Base-by-base conservation (phyloP, 306 rosid genomes). In the Herpetospermum pedunculosum region DNA sequence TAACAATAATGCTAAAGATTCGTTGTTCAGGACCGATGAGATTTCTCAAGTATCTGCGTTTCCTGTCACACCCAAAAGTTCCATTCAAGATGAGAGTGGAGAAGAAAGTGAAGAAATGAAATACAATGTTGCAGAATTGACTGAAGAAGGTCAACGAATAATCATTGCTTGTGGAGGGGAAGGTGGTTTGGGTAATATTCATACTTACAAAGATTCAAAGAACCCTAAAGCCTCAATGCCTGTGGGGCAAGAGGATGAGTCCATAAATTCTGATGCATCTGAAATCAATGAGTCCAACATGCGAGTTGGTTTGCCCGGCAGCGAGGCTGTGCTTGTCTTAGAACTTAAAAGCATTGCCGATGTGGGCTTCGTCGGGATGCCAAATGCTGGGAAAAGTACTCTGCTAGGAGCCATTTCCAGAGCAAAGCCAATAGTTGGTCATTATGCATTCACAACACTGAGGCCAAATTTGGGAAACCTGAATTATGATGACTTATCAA, bases 311-410 rank as follows among this genome's bases (percentile, higher is more conserved):
- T 73, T 70, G 40, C 86, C 87, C 70, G 95, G 92, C 52, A 83
- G 90, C 15, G 96, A 94, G 86, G 76, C 86, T 12, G 70, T 87
- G 77, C 85, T 94, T 52, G 84, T 89, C 73, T 83, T 91, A 78
- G 95, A 94, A 78, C 96, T 94, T 75, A 91, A 94, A 83, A 89
- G 96, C 84, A 91, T 88, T 76, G 97, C 96, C 68, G 96, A 91
- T 80, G 97, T 94, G 73, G 89, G 97, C 79, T 81, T 94, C 59
- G 96, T 94, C 64, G 99, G 97, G 77, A 91, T 94, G 87, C 99
- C 99, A 67, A 94, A 91, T 88, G 96, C 99, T 76, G 99, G 97
- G 23, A 94, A 94, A 88, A 94, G 99, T 79, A 91, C 96, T 53
- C 87, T 94, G 29, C 85, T 94, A 14, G 97, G 99, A 69, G 97